These are phyloP conservation scores for Tolypocladium album DNA, from an alignment of 2,329 filamentous ascomycete species.

Conservation along the genomic window DNA sequence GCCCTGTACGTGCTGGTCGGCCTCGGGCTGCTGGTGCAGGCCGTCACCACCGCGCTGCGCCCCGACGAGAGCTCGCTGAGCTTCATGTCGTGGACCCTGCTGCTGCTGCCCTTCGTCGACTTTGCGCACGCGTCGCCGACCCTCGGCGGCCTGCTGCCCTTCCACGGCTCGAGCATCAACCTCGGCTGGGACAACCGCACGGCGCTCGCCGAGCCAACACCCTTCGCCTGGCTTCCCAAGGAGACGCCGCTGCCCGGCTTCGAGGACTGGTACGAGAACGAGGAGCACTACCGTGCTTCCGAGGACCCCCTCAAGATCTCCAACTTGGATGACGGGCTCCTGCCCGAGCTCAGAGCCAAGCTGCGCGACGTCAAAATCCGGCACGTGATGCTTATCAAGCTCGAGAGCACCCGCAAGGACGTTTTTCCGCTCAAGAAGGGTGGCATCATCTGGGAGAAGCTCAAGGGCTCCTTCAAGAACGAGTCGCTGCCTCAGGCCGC, in stretches of 20 bases:
- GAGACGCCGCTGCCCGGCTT: slow-evolving; percentile 10
- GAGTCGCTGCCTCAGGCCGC: slow-evolving; percentile 20
- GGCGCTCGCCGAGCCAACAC: slow-evolving; percentile 11
- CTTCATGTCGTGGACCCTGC: slow-evolving; percentile 24
- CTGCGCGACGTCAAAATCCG: slow-evolving; percentile 23
- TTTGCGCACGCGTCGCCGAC: slow-evolving; percentile 19
- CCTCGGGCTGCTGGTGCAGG: slow-evolving; percentile 13
- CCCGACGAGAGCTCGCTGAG: slow-evolving; percentile 20
- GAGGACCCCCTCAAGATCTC: slow-evolving; percentile 28
- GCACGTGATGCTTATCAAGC: slow-evolving; percentile 28
- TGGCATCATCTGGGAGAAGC: slow-evolving; percentile 24
- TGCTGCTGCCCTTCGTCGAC: slow-evolving; percentile 21
- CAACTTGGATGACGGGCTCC: slow-evolving; percentile 23
- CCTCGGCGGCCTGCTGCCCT: slow-evolving; percentile 12
- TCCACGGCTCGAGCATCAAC: slow-evolving; percentile 14
- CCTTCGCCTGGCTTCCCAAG: slow-evolving; percentile 13
- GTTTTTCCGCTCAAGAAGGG: slow-evolving; percentile 32
- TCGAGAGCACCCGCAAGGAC: slow-evolving; percentile 33
- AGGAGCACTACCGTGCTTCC: slow-evolving; percentile 21
- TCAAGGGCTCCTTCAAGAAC: slow-evolving; percentile 19
- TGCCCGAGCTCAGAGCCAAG: slow-evolving; percentile 13
- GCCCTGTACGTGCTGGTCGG: slow-evolving; percentile 11
- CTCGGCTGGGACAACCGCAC: slow-evolving; percentile 15
- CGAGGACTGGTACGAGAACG: slow-evolving; percentile 15
- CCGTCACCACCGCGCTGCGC: slow-evolving; percentile 13